Evolutionary conservation across 768 basidiomycete genomes (phyloP).

Genomic region (Gloeopeniophorella convolvens): DNA sequence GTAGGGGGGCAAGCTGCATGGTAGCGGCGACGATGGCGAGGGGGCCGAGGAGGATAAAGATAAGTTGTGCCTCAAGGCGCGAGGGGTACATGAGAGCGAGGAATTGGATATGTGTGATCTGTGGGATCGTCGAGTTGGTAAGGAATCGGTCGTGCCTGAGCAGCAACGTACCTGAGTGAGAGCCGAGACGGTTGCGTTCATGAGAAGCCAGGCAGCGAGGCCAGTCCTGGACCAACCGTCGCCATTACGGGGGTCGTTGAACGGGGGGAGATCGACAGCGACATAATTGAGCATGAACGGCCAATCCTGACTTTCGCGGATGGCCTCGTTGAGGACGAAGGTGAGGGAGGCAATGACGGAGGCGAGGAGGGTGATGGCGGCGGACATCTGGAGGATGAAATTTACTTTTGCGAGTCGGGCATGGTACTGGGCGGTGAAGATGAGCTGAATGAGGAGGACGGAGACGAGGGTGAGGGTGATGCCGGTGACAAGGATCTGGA

Average conservation of each 20-base stretch:
- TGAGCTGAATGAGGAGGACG: conserved; percentile 84
- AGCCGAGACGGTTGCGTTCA: conserved; percentile 80
- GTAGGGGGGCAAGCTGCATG: conserved; percentile 78
- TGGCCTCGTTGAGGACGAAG: conserved; percentile 57
- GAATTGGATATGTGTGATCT: conserved; percentile 98
- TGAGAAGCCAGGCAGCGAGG: conserved; percentile 73
- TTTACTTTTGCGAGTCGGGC: conserved; percentile 91
- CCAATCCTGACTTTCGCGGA: conserved; percentile 66
- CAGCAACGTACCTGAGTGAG: conserved; percentile 67
- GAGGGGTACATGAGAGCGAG: conserved; percentile 94
- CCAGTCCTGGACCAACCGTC: conserved; percentile 56
- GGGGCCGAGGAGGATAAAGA: conserved; percentile 81
- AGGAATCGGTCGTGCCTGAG: not conserved
- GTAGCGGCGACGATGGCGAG: conserved; percentile 78
- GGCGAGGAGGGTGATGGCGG: conserved; percentile 72
- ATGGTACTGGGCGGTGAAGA: conserved; percentile 95
- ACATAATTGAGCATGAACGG: conserved; percentile 96
- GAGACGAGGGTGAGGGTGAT: conserved; percentile 78
- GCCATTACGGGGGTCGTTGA: conserved; percentile 28
- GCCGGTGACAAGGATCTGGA: conserved; percentile 83
- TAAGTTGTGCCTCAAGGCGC: conserved; percentile 75
- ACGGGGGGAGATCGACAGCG: conserved; percentile 68
- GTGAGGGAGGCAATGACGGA: conserved; percentile 72
- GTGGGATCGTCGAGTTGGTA: conserved; percentile 1
- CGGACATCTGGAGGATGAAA: conserved; percentile 82